Evolutionary conservation across 2,329 filamentous ascomycete species (phyloP).

Genomic region (Clonostachys rhizophaga): DNA sequence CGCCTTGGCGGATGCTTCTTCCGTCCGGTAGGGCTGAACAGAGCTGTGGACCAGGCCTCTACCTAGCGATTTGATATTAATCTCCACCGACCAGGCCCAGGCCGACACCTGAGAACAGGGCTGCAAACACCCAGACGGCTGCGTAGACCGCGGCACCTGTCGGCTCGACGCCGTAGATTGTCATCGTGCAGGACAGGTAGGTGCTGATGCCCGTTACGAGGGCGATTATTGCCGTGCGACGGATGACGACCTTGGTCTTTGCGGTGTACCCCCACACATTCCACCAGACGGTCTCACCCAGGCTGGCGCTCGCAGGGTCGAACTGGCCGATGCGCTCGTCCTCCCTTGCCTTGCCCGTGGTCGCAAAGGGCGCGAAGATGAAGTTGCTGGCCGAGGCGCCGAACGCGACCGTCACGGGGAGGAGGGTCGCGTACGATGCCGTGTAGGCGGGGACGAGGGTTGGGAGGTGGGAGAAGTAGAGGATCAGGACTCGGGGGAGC

Average conservation of each 20-base stretch:
- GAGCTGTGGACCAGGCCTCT: too few relatives aligned
- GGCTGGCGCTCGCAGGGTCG: slow-evolving; percentile 58
- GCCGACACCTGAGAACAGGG: slow-evolving; percentile 51
- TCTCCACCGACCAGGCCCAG: slow-evolving; percentile 46
- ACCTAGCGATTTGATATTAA: slow-evolving; percentile 7
- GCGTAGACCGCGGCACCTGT: slow-evolving; percentile 70
- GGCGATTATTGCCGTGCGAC: slow-evolving; percentile 57
- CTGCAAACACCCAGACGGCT: slow-evolving; percentile 67
- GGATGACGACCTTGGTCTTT: slow-evolving; percentile 59
- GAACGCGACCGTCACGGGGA: slow-evolving; percentile 53
- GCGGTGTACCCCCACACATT: slow-evolving; percentile 68
- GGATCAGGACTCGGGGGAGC: slow-evolving; percentile 67
- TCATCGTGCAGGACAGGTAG: slow-evolving; percentile 60
- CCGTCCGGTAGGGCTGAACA: background rate
- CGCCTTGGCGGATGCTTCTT: background rate
- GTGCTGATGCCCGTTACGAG: slow-evolving; percentile 53
- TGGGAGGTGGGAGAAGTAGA: slow-evolving; percentile 69
- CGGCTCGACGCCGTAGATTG: slow-evolving; percentile 65
- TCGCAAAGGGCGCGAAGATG: slow-evolving; percentile 68
- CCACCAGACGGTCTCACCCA: slow-evolving; percentile 66
- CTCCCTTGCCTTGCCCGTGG: slow-evolving; percentile 39
- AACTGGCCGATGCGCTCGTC: slow-evolving; percentile 50
- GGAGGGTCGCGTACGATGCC: slow-evolving; percentile 53
- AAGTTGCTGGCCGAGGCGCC: slow-evolving; percentile 71
- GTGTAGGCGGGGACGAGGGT: slow-evolving; percentile 65